A percentile compares a stretch with the other conserved stretches of the same genome.
Evolutionary conservation across 345 rosid species (phyloP).

Genomic region (Pugionium dolabratum): DNA sequence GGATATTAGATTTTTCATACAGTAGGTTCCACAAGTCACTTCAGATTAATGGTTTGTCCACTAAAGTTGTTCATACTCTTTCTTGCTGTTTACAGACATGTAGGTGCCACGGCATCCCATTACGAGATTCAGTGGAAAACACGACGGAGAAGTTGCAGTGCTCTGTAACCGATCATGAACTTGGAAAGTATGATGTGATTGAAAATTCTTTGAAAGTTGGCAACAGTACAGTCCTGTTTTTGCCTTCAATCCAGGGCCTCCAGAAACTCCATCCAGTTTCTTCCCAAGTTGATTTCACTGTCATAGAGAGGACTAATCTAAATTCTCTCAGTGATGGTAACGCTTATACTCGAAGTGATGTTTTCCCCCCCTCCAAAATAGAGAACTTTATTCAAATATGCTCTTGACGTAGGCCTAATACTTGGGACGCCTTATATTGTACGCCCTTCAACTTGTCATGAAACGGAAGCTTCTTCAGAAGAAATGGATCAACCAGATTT

Average conservation of each 20-base stretch:
- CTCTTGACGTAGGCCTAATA: conserved; percentile 51
- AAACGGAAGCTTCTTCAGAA: conserved; percentile 56
- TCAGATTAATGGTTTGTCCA: conserved; percentile 22
- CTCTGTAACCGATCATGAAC: conserved; percentile 52
- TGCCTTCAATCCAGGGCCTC: conserved; percentile 58
- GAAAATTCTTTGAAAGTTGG: conserved; percentile 70
- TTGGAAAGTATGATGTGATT: conserved; percentile 51
- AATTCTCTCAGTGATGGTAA: conserved; percentile 76
- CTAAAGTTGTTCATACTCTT: conserved; percentile 17
- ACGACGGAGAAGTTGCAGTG: conserved; percentile 48
- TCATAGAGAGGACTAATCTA: conserved; percentile 72
- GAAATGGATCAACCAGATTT: conserved; percentile 64
- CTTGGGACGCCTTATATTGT: conserved; percentile 68
- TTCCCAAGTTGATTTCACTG: conserved; percentile 55
- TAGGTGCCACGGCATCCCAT: conserved; percentile 68
- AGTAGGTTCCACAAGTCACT: conserved; percentile 8
- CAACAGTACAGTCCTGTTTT: conserved; percentile 52
- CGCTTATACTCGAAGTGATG: conserved; percentile 7
- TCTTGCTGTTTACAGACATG: conserved; percentile 56
- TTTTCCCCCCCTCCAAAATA: conserved; percentile 3
- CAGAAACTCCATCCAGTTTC: conserved; percentile 51
- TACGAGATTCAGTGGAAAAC: conserved; percentile 40
- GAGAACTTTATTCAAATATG: conserved; percentile 22
- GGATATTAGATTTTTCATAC: conserved; percentile 7
- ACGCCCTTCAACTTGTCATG: conserved; percentile 67